phyloP scores from a whole-genome alignment of 2,329 filamentous ascomycete species.

The Diaporthe aspalathi region DNA sequence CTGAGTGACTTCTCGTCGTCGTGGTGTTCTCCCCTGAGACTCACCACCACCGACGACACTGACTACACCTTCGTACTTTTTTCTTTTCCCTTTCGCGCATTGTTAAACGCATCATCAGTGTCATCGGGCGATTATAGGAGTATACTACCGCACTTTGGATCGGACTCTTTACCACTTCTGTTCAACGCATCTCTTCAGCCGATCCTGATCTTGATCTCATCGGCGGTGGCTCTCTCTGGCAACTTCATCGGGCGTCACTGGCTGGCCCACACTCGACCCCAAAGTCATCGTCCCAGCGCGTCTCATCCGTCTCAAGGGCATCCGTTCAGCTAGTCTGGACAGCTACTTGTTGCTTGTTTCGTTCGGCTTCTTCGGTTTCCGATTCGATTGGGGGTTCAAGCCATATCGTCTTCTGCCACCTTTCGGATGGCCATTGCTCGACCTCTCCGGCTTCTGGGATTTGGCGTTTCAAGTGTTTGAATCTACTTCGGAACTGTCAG shows the following conservation, averaged over 20 bases:
- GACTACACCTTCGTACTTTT: background rate
- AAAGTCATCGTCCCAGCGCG: conserved; percentile 27
- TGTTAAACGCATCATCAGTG: background rate
- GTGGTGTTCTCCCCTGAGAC: conserved; percentile 15
- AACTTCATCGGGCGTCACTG: conserved; percentile 20
- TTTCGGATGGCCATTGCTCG: conserved; percentile 42
- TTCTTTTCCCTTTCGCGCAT: background rate
- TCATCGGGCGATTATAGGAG: background rate
- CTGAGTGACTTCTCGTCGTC: background rate
- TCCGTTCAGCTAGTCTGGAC: conserved; percentile 27
- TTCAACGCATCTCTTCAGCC: conserved; percentile 13
- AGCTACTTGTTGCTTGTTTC: conserved; percentile 35
- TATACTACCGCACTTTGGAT: background rate
- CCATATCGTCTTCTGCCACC: conserved; percentile 41
- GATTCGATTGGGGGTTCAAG: conserved; percentile 42
- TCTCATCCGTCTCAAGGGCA: conserved; percentile 30
- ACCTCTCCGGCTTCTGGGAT: conserved; percentile 46
- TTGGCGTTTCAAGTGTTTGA: conserved; percentile 55
- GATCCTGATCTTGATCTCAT: conserved; percentile 35
- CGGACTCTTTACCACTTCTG: background rate
- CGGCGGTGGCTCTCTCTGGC: conserved; percentile 24
- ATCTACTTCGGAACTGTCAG: conserved; percentile 50
- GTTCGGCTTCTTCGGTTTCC: conserved; percentile 37
- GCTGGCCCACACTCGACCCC: conserved; percentile 18
- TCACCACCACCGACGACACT: background rate